Evolutionary conservation across 805 yeast genomes (phyloP), one percentile per base, ranked within the genome.

Genomic region (Nakazawaea wyomingensis): DNA sequence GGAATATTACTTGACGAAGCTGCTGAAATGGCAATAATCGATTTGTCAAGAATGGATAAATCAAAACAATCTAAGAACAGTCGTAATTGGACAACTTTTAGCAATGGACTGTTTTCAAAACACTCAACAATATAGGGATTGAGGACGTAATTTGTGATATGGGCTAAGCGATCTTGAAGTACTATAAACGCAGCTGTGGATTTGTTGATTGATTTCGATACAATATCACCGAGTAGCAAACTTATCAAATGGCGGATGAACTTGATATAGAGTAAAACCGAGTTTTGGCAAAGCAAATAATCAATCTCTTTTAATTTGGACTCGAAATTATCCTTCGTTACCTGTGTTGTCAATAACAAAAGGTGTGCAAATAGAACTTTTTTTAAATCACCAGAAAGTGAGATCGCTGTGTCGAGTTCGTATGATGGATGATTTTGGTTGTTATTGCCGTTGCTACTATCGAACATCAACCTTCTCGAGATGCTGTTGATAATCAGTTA

Each of bases 321-420:
- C 19, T 60, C 62, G 54, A 71, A 66, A 57, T 70, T 72, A 18
- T 60, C 59, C 19, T 60, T 59, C 26, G 65, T 57, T 48, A 72
- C 60, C 18, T 75, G 69, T 30, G 74, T 62, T 39, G 73, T 61
- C 38, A 80, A 60, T 38, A 80, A 65, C 16, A 75, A 66, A 33
- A 82, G 54, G 59, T 82, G 87, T 28, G 78, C 71, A 45, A 70
- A 54, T 35, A 71, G 60, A 40, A 75, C 66, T 48, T 60, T 62
- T 9, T 37, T 32, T 28, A 41, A 26, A 20, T 41, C 44, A 11
- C 21, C 34, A 5, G 44, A 41, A 11, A 34, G 32, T 29, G 32
- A 31, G 21, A 19, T 22, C 5, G 11, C 16, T 14, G 22, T 14
- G n/a, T n/a, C n/a, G 14, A 27, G 14, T 9, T 14, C 19, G 19